Conservation (phyloP, 2,329 filamentous ascomycete genomes). For the Epichloe glyceriae region DNA sequence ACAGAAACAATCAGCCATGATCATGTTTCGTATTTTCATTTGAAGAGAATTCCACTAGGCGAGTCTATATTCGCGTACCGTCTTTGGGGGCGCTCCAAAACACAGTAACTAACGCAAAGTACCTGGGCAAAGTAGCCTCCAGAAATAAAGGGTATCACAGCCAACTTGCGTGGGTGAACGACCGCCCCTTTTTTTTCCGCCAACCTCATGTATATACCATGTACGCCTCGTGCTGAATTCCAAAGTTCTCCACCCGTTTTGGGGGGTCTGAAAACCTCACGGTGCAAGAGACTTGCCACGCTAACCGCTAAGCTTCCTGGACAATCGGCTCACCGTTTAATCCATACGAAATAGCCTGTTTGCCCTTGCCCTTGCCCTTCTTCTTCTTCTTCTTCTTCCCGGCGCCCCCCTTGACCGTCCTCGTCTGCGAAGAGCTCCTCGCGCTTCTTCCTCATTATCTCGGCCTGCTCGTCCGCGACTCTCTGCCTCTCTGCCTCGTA, state of each 20-base stretch:
- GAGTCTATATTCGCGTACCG: background rate
- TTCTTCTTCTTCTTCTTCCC: slow-evolving; percentile 23
- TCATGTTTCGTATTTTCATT: background rate
- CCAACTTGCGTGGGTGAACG: too few relatives aligned
- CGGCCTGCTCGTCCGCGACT: slow-evolving; percentile 32
- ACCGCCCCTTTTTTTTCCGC: too few relatives aligned
- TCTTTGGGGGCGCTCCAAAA: too few relatives aligned
- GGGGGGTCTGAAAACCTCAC: too few relatives aligned
- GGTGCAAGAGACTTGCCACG: too few relatives aligned
- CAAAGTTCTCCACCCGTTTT: too few relatives aligned
- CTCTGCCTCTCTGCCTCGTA: slow-evolving; percentile 31
- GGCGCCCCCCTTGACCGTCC: slow-evolving; percentile 19
- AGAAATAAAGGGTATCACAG: too few relatives aligned
- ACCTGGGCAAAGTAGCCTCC: too few relatives aligned
- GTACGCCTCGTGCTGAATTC: background rate
- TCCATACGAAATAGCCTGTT: slow-evolving; percentile 22
- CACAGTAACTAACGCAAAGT: too few relatives aligned
- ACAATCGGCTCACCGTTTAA: slow-evolving; percentile 24
- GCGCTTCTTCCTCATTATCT: slow-evolving; percentile 32
- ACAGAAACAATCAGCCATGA: background rate
- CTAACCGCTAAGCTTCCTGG: slow-evolving; percentile 12
- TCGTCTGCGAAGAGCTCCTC: slow-evolving; percentile 36
- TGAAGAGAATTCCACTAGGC: background rate
- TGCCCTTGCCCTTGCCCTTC: slow-evolving; percentile 19
- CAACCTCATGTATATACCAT: background rate